Evolutionary conservation across 768 basidiomycete species (phyloP).

Genomic region (Hygrophorus russula): DNA sequence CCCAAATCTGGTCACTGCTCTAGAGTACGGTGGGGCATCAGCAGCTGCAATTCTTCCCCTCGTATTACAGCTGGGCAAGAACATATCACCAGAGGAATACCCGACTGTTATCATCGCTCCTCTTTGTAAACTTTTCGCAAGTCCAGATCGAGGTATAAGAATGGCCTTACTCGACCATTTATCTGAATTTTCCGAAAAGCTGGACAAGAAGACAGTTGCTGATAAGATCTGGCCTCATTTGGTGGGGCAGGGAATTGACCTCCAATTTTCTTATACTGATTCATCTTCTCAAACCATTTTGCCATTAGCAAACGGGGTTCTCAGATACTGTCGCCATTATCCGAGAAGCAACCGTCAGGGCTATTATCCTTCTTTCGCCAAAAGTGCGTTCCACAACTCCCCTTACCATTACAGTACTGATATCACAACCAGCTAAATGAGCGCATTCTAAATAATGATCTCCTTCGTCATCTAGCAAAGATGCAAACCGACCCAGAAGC

Average conservation of each 20-base stretch:
- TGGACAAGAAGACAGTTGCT: conserved; percentile 76
- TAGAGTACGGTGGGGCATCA: conserved; percentile 70
- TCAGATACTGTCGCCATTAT: conserved; percentile 90
- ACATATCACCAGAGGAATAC: conserved; percentile 64
- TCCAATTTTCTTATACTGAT: not conserved
- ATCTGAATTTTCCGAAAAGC: conserved; percentile 71
- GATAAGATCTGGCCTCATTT: conserved; percentile 92
- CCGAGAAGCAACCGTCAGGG: conserved; percentile 87
- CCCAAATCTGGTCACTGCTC: conserved; percentile 69
- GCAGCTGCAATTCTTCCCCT: conserved; percentile 75
- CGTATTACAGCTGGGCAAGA: conserved; percentile 69
- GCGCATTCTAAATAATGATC: conserved; percentile 91
- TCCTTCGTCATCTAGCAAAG: conserved; percentile 84
- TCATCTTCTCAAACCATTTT: conserved; percentile 3
- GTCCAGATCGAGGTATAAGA: conserved; percentile 85
- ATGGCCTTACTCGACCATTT: conserved; percentile 90
- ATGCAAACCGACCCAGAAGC: conserved; percentile 89
- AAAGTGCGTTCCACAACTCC: conserved; percentile 40
- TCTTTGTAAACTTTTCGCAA: conserved; percentile 74
- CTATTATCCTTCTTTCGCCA: conserved; percentile 72
- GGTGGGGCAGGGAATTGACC: conserved; percentile 30
- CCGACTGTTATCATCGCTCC: conserved; percentile 57
- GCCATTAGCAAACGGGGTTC: conserved; percentile 81
- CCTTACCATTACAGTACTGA: not conserved
- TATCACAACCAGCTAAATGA: conserved; percentile 57